Base-by-base conservation (phyloP, 208 protist genomes). In the Trypanosoma grayi region DNA sequence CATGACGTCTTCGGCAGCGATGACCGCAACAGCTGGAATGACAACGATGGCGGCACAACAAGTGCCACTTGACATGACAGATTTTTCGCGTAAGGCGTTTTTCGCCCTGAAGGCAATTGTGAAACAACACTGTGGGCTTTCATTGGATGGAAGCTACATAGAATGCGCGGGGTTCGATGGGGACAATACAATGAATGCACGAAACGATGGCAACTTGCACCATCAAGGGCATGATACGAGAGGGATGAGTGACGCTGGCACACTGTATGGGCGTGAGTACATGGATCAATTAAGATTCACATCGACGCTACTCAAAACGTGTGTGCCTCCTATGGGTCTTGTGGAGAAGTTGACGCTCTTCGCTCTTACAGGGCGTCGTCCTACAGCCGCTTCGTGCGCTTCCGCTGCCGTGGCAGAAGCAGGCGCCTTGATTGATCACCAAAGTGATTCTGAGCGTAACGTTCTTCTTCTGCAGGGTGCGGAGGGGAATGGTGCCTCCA, bases 401-500 rank as follows among this genome's bases (percentile, higher is more conserved):
- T 18, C 53, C 34, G 16, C 46, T 18, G 18, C 11, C 14, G 25
- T 2, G 18, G 14, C 11, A 16, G 10, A 2, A 43, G 16, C 51
- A n/a, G n/a, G n/a, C n/a, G n/a, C n/a, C n/a, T n/a, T n/a, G n/a
- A n/a, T n/a, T n/a, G n/a, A n/a, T n/a, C n/a, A n/a, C n/a, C n/a
- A n/a, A n/a, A n/a, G n/a, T n/a, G n/a, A n/a, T n/a, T n/a, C n/a
- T n/a, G n/a, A n/a, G n/a, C n/a, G n/a, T n/a, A n/a, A n/a, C n/a
- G 77, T 93, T 16, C 66, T 93, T n/a, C 46, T 90, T 5, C 18
- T 95, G 25, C 66, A 78, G 27, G 86, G 77, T 18, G 28, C 33
- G 25, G 89, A 95, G 18, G 85, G 83, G 18, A 74, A 86, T 54
- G 89, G 89, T 13, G 87, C 88, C 59, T 92, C 85, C 0, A 84